phyloP scores from a whole-genome alignment of 2,329 filamentous ascomycete genomes.

The Aspergillus fischeri region DNA sequence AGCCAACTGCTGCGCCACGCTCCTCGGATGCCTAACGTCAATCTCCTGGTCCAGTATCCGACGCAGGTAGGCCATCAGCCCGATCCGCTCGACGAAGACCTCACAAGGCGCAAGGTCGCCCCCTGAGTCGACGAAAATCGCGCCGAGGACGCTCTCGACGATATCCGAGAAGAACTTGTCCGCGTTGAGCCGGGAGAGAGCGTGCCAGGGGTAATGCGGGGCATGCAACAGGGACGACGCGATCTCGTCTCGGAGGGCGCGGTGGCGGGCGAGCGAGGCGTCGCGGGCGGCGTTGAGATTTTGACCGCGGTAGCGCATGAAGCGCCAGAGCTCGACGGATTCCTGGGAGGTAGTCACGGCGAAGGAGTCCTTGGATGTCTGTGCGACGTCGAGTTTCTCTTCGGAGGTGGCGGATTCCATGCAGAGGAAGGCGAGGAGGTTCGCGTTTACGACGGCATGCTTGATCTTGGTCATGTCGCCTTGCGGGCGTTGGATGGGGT shows the following conservation, averaged over 20 bases:
- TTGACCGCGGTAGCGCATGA: slow-evolving; percentile 50
- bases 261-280: slow-evolving; percentile 36
- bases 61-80: slow-evolving; percentile 61
- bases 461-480: slow-evolving; percentile 71
- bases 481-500: slow-evolving; percentile 43
- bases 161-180: slow-evolving; percentile 82
- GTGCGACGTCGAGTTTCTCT: slow-evolving; percentile 4
- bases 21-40: slow-evolving; percentile 59
- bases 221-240: slow-evolving; percentile 48
- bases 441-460: slow-evolving; percentile 71
- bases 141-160: slow-evolving; percentile 74
- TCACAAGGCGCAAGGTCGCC: slow-evolving; percentile 60
- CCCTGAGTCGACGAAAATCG: slow-evolving; percentile 73
- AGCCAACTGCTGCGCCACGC: slow-evolving; percentile 61
- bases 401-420: slow-evolving; percentile 48
- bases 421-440: slow-evolving; percentile 72
- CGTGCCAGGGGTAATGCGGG: slow-evolving; percentile 68
- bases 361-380: slow-evolving; percentile 17
- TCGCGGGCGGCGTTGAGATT: slow-evolving; percentile 14
- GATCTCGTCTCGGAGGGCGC: slow-evolving; percentile 51
- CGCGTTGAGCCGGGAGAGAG: slow-evolving; percentile 60
- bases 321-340: slow-evolving; percentile 61
- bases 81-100: slow-evolving; percentile 58
- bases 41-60: slow-evolving; percentile 57
- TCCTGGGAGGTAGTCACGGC: slow-evolving; percentile 17